These are phyloP conservation scores for Apiospora sp. DNA, from an alignment of 2,329 filamentous ascomycete species.

Conservation along the genomic window DNA sequence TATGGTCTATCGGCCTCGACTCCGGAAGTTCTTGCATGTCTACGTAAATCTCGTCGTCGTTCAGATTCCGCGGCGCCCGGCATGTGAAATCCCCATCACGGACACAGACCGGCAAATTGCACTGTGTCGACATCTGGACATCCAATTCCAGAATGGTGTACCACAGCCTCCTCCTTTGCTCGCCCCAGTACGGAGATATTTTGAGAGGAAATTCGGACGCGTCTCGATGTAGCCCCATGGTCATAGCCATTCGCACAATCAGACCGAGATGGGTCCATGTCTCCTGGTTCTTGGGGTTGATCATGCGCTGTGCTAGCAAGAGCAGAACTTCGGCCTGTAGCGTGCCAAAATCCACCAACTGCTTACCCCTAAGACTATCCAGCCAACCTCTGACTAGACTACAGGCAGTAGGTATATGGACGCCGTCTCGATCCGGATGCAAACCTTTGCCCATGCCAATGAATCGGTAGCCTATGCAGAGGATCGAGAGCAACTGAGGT, in stretches of 20 bases:
- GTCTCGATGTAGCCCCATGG: slow-evolving; percentile 65
- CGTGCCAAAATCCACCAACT: slow-evolving; percentile 59
- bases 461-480: slow-evolving; percentile 63
- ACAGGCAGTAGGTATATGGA: slow-evolving; percentile 65
- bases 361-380: slow-evolving; percentile 59
- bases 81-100: slow-evolving; percentile 63
- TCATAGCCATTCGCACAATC: slow-evolving; percentile 65
- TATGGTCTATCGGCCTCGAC: slow-evolving; percentile 58
- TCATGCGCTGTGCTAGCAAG: slow-evolving; percentile 60
- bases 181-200: slow-evolving; percentile 59
- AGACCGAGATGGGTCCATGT: slow-evolving; percentile 63
- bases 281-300: slow-evolving; percentile 56
- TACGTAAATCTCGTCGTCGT: slow-evolving; percentile 58
- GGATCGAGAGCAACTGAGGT: slow-evolving; percentile 59
- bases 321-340: slow-evolving; percentile 64
- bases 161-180: slow-evolving; percentile 63
- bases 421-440: slow-evolving; percentile 60
- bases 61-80: slow-evolving; percentile 59
- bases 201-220: slow-evolving; percentile 60
- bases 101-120: slow-evolving; percentile 59
- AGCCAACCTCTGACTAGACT: slow-evolving; percentile 63
- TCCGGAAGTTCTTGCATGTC: slow-evolving; percentile 58
- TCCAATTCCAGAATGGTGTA: slow-evolving; percentile 65
- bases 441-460: slow-evolving; percentile 59
- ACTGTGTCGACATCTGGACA: slow-evolving; percentile 60